Evolutionary conservation across 495 filamentous ascomycete genomes (phyloP).

Genomic region (Penicillium pulvis): DNA sequence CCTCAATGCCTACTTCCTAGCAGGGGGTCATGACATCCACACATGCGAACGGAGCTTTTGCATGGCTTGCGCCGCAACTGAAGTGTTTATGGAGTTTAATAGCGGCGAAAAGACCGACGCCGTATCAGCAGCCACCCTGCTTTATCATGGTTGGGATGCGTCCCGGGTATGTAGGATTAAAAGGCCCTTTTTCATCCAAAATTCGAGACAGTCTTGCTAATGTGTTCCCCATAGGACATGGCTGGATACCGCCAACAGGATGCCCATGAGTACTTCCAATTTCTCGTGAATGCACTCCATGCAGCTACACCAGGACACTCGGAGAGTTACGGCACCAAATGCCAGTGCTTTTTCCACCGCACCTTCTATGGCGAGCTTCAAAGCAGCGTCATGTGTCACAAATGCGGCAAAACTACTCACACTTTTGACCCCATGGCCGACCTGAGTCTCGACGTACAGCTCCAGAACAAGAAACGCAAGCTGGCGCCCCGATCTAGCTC

Average conservation of each 20-base stretch:
- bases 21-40: conserved; percentile 73
- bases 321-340: conserved; percentile 61
- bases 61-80: conserved; percentile 83
- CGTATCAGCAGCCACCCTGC: conserved; percentile 79
- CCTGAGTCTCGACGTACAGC: conserved; percentile 76
- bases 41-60: conserved; percentile 65
- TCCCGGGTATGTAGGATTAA: conserved; percentile 21
- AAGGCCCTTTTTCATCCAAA: background rate
- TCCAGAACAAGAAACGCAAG: conserved; percentile 54
- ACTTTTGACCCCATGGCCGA: conserved; percentile 85
- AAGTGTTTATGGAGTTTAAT: conserved; percentile 90
- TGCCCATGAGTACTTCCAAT: conserved; percentile 93
- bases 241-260: conserved; percentile 93
- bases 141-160: conserved; percentile 44
- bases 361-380: conserved; percentile 86
- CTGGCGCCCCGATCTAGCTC: conserved; percentile 38
- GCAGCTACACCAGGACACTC: conserved; percentile 39
- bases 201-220: conserved; percentile 26
- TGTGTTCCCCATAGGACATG: conserved; percentile 62
- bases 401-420: conserved; percentile 74
- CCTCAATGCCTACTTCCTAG: conserved; percentile 81
- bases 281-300: conserved; percentile 84
- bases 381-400: conserved; percentile 83
- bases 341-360: conserved; percentile 85
- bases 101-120: conserved; percentile 77